Base-by-base conservation (phyloP, 1,284 basidiomycete species). In the Tremellales sp. region DNA sequence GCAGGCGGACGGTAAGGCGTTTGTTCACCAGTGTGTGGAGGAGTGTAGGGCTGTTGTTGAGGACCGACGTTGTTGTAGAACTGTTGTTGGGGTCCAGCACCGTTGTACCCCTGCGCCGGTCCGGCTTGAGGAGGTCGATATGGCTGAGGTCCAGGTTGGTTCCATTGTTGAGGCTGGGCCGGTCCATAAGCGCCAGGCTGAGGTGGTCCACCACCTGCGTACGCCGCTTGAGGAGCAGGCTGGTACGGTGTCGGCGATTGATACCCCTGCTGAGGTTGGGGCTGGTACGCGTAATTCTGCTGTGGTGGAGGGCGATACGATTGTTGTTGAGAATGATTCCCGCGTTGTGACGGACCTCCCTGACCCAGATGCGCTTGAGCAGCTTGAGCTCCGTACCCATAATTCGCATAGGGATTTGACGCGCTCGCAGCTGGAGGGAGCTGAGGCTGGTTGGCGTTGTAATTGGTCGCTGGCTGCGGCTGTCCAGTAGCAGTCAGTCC, bases 371-470 rank as follows among this genome's bases (percentile, higher is more conserved):
- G 33, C 4, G 33, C 33, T 36, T 36, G 33, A 36, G 33, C 33
- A 5, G 33, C 33, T 36, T 36, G 33, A 8, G 67, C 68, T 22
- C 70, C 70, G 43, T 75, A 75, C 3, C 73, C 68, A 46, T 72
- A 69, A 52, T 69, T 68, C 33, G 72, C 67, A 51, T 73, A 68
- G 11, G 67, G 61, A 47, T 71, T 71, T 17, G 60, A 33, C 10
- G 49, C 42, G 25, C 56, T 44, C 23, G 52, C 45, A 36, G 60
- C 46, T 17, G 15, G 50, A 41, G 5, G 46, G 45, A 36, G 53
- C 45, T 46, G 57, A 52, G 13, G 52, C 43, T 12, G 51, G 44
- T 27, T 44, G 50, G 29, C 10, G 19, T 13, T 15, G 19, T 5
- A n/a, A 27, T 46, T 33, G 21, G 46, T 48, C 12, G 51, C 52